Conservation (phyloP, 805 yeast species). For the Suhomyces tanzawaensis region DNA sequence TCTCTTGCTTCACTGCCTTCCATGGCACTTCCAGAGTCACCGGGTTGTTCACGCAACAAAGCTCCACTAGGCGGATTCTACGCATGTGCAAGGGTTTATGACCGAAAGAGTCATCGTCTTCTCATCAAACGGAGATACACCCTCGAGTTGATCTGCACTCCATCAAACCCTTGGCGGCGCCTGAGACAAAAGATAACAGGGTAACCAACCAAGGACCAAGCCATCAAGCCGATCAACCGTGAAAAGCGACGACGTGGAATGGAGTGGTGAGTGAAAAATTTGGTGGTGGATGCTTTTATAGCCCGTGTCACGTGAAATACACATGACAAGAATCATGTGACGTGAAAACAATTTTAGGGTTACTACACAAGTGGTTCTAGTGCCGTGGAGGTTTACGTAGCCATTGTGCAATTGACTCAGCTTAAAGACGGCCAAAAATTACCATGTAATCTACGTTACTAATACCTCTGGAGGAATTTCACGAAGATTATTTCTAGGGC, state of each 20-base stretch:
- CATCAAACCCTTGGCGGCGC: conserved; percentile 10
- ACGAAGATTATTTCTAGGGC: no score
- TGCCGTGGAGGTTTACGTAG: no score
- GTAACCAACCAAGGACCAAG: conserved; percentile 9
- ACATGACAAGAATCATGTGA: no score
- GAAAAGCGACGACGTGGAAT: conserved; percentile 17
- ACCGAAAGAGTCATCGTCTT: conserved; percentile 28
- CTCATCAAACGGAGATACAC: conserved; percentile 35
- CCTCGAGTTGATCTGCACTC: conserved; percentile 15
- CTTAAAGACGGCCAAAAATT: no score
- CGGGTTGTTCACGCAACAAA: neutral
- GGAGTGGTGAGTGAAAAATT: conserved; percentile 6
- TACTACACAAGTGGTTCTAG: no score
- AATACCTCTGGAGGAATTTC: no score
- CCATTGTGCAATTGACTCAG: no score
- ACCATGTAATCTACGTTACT: no score
- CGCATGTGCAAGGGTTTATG: conserved; percentile 26
- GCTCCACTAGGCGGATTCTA: neutral
- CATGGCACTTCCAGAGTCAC: no score
- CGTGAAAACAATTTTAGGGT: no score
- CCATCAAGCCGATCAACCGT: conserved; percentile 4
- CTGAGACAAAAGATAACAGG: conserved; percentile 8
- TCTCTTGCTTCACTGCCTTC: no score
- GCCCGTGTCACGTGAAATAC: no score
- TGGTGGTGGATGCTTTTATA: neutral